Base-by-base conservation (phyloP, 2,329 filamentous ascomycete genomes). In the Podosphaera fusca region DNA sequence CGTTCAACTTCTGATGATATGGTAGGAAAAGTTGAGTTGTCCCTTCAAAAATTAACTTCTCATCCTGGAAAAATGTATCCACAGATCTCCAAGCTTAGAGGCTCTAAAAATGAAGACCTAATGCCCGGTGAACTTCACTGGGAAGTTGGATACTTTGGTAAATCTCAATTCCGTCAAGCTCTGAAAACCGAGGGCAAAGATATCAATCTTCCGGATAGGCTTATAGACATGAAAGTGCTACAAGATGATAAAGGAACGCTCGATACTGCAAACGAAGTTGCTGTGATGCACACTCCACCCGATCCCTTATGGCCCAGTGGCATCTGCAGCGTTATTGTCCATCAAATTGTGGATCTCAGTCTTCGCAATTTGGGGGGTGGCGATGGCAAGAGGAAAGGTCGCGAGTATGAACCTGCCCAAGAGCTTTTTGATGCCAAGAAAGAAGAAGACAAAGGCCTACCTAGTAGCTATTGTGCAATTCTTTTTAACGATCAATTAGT, bases 221-320 rank as follows among this genome's bases (percentile, higher is more conserved):
- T 95, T 36, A 80, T 80, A 58, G 78, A 90, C 62, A 78, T 84
- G 60, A 79, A 82, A 2, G 81, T 86, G 62, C 74, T 95, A 9
- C 86, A 95, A 67, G 87, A 95, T 58, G 84, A 94, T n/a, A 86
- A 89, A 69, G 89, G 88, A 0, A 75, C 79, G 2, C 75, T 89
- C 47, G 81, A 86, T 57, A 85, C 72, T 6, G 76, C 77, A 1
- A 75, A 85, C 52, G 87, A 95, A 66, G 86, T 95, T 66, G 87
- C 87, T 1, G 87, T 94, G 2, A 79, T 85, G 49, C 84, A 87
- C 66, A 96, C 89, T 0, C 92, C 92, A 4, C 90, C 90, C 0
- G 90, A 96, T 67, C 90, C 90, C n/a, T 75, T 95, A 5, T 96
- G 88, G 87, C 92, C 90, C 0, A 94, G 85, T 63, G 92, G 92